These are phyloP conservation scores for Tubosaeta sp. DNA, from an alignment of 768 basidiomycete species.

Conservation along the genomic window DNA sequence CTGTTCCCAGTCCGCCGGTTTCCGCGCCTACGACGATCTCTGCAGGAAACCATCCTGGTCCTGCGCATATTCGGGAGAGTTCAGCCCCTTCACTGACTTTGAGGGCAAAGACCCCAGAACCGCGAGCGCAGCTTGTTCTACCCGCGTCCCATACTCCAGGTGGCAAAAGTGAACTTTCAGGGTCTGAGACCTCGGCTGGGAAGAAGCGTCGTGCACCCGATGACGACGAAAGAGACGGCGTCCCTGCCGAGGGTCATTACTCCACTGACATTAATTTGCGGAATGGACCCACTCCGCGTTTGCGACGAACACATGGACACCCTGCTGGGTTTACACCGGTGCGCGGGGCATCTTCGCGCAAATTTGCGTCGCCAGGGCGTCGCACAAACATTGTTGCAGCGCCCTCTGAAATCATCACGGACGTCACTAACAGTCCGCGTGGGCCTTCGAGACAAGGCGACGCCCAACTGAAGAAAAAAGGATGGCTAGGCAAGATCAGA, in stretches of 20 bases:
- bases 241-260: slow-evolving; percentile 66
- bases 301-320: slow-evolving; percentile 52
- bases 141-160: slow-evolving; percentile 48
- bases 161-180: slow-evolving; percentile 27
- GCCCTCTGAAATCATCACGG: slow-evolving; percentile 37
- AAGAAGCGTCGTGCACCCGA: slow-evolving; percentile 76
- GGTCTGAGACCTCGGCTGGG: slow-evolving; percentile 40
- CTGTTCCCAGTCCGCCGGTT: slow-evolving; percentile 13
- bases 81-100: slow-evolving; percentile 43
- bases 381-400: slow-evolving; percentile 38
- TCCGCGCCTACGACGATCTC: slow-evolving; percentile 5
- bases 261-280: slow-evolving; percentile 33
- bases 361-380: slow-evolving; percentile 46
- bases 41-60: neutral
- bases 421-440: slow-evolving; percentile 68
- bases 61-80: slow-evolving; percentile 22
- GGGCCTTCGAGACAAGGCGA: slow-evolving; percentile 20
- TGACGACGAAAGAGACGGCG: slow-evolving; percentile 60
- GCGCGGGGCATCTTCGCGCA: slow-evolving; percentile 45
- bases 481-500: slow-evolving; percentile 72
- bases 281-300: slow-evolving; percentile 51
- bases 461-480: slow-evolving; percentile 43
- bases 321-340: slow-evolving; percentile 73
- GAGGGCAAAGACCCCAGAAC: slow-evolving; percentile 55
- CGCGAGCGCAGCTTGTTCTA: slow-evolving; percentile 18